Evolutionary conservation across 2,329 filamentous ascomycete genomes (phyloP), one percentile per base, ranked within the genome.

Genomic region (Xylaria sp.): DNA sequence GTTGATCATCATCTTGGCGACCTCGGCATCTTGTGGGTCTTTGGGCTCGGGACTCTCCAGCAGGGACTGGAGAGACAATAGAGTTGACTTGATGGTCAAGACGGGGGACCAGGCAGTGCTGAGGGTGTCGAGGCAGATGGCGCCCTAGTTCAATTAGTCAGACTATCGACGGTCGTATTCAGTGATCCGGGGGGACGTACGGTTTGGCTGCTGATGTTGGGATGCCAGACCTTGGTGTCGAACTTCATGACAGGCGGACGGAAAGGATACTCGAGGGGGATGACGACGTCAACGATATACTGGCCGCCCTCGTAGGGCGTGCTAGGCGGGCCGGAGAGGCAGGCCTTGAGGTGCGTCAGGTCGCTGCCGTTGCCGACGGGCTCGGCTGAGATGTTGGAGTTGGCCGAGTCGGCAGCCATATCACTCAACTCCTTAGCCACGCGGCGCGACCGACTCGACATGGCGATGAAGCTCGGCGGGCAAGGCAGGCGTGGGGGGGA

Each of bases 21-120:
- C 95, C 76, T 97, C 92, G 38, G 93, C 93, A 72, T 99, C 95
- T 79, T 99, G 95, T 0, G 95, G 95, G 68, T 99, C 95, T 71
- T 94, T 96, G 0, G 95, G 94, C 75, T 99, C 96, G 3, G 95
- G 95, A 17, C 89, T 92, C 78, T 92, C 92, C 72, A 99, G 90
- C 17, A 99, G 87, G 68, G 93, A 94, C 76, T 97, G 93, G 31
- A 99, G 84, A 27, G 93, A 97, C 61, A 99, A 88, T 46, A 99
- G 86, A 37, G 94, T 92, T 19, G 92, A 96, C 79, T 97, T 98
- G 76, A 99, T 94, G 13, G 94, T 99, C 63, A 97, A 85, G 23
- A 99, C 93, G 0, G 95, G 95, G 5, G 94, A 97, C 95, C 95
- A 99, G 69, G 91, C 92, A 11, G 86, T 86, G 9, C 90, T 89